Conservation (phyloP, 345 rosid species). For the Eutrema yunnanense region DNA sequence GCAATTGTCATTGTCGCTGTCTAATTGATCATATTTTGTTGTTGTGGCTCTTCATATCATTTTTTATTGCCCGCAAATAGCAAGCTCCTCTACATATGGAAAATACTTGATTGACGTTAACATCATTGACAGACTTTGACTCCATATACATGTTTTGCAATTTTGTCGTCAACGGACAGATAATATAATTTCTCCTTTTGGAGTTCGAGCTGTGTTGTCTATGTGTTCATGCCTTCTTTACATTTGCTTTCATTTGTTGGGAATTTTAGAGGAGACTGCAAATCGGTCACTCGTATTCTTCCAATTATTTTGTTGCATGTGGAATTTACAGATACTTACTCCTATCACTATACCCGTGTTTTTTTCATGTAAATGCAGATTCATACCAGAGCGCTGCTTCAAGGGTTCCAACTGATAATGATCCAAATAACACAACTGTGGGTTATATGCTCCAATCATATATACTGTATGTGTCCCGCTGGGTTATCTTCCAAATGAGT, state of each 20-base stretch:
- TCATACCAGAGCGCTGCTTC: slow-evolving; percentile 56
- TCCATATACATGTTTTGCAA: background rate
- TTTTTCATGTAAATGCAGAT: slow-evolving; percentile 45
- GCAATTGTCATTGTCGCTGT: background rate
- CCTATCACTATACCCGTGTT: background rate
- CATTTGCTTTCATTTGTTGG: background rate
- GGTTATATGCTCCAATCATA: slow-evolving; percentile 28
- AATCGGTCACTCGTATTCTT: background rate
- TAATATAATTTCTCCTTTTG: background rate
- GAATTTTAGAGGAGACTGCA: background rate
- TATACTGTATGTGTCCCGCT: background rate
- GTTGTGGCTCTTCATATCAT: background rate
- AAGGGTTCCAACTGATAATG: slow-evolving; percentile 55
- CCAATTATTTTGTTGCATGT: background rate
- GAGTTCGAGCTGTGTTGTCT: background rate
- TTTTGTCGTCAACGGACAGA: background rate
- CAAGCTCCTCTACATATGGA: background rate
- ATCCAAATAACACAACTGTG: slow-evolving; percentile 92
- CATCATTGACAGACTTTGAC: background rate
- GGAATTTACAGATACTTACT: background rate
- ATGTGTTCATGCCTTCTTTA: background rate
- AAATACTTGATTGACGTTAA: background rate
- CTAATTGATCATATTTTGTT: slow-evolving; percentile 1
- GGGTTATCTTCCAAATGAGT: background rate
- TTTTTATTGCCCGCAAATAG: background rate